Evolutionary conservation across 441 rosid species (phyloP).

Genomic region (Sinapis alba): DNA sequence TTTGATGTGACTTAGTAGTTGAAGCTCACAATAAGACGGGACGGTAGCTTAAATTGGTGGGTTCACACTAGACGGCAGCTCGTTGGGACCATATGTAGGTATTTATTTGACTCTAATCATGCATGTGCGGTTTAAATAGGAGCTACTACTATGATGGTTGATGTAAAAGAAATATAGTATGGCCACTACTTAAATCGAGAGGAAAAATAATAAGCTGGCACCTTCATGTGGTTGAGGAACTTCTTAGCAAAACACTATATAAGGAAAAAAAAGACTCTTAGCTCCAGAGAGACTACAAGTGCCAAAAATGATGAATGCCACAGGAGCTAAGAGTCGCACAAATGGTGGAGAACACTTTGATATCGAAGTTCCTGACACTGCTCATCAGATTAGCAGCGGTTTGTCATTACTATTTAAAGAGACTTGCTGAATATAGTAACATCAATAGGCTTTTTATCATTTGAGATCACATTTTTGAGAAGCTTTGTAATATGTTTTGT

Average conservation of each 20-base stretch:
- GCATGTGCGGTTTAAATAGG: not conserved
- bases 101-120: not conserved
- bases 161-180: not conserved
- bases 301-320: slow-evolving; percentile 30
- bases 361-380: slow-evolving; percentile 73
- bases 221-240: slow-evolving; percentile 9
- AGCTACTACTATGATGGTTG: not conserved
- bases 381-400: slow-evolving; percentile 91
- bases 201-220: slow-evolving; percentile 30
- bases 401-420: not conserved
- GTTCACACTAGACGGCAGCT: slow-evolving; percentile 32
- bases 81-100: not conserved
- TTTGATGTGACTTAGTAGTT: slow-evolving; percentile 4
- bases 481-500: slow-evolving; percentile 8
- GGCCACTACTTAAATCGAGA: not conserved
- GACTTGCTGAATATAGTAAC: not conserved
- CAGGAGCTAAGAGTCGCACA: slow-evolving; percentile 26
- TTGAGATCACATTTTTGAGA: not conserved
- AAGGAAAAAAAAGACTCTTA: slow-evolving; percentile 32
- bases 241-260: slow-evolving; percentile 13
- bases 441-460: not conserved
- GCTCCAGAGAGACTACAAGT: slow-evolving; percentile 8
- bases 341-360: slow-evolving; percentile 36
- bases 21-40: slow-evolving; percentile 51
- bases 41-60: slow-evolving; percentile 51